A percentile compares a stretch with the other conserved stretches of the same genome.
These are phyloP conservation scores for Tetracladium marchalianum DNA, from an alignment of 495 filamentous ascomycete genomes.

Conservation along the genomic window DNA sequence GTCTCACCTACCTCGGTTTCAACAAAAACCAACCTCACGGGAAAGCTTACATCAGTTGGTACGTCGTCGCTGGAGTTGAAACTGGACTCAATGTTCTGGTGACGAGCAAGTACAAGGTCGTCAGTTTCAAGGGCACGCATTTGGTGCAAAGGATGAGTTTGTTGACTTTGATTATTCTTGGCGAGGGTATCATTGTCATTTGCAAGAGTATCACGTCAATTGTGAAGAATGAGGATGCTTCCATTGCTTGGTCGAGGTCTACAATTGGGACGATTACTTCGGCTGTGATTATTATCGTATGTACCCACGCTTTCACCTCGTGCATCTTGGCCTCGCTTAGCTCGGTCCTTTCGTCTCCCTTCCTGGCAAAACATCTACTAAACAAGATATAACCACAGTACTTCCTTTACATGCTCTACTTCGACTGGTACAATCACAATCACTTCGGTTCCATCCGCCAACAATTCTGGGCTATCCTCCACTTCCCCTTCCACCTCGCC, in stretches of 20 bases:
- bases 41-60: slow-evolving; percentile 21
- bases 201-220: slow-evolving; percentile 19
- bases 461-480: slow-evolving; percentile 50
- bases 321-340: background rate
- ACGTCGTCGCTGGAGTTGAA: slow-evolving; percentile 4
- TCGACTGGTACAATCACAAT: slow-evolving; percentile 31
- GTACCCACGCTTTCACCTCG: background rate
- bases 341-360: too few relatives aligned
- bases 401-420: slow-evolving; percentile 47
- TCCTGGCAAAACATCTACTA: too few relatives aligned
- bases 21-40: slow-evolving; percentile 13
- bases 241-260: slow-evolving; percentile 11
- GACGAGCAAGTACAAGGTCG: slow-evolving; percentile 39
- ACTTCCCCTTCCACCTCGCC: slow-evolving; percentile 55
- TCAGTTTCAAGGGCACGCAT: slow-evolving; percentile 56
- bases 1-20: slow-evolving; percentile 22
- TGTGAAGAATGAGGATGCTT: slow-evolving; percentile 16
- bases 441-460: slow-evolving; percentile 33
- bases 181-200: slow-evolving; percentile 43
- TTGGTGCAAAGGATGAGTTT: slow-evolving; percentile 53
- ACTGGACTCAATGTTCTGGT: slow-evolving; percentile 34
- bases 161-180: slow-evolving; percentile 59
- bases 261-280: slow-evolving; percentile 23
- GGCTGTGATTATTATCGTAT: slow-evolving; percentile 20
- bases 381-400: slow-evolving; percentile 17